These are phyloP conservation scores for Trichoderma brevicompactum DNA, from an alignment of 2,329 filamentous ascomycete species.

Conservation along the genomic window DNA sequence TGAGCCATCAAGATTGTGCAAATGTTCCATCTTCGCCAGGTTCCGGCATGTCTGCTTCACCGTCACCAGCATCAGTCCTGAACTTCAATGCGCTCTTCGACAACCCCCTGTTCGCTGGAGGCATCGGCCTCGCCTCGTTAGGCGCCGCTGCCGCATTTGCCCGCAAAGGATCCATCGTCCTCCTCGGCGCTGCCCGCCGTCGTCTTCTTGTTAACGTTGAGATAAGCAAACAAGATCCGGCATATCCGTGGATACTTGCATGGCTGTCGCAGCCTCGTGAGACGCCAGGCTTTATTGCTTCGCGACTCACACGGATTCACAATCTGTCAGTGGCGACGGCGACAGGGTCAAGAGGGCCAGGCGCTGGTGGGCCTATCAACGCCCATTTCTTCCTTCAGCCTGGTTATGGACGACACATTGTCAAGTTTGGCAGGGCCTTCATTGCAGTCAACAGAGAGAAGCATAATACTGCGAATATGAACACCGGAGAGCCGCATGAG, in stretches of 20 bases:
- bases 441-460: conserved; percentile 87
- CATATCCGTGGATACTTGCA: conserved; percentile 90
- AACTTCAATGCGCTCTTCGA: conserved; percentile 63
- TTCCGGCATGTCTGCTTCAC: conserved; percentile 40
- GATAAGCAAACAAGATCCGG: conserved; percentile 90
- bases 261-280: conserved; percentile 89
- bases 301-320: conserved; percentile 62
- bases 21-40: conserved; percentile 5
- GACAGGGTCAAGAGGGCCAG: conserved; percentile 63
- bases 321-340: conserved; percentile 62
- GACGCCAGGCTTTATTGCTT: conserved; percentile 61
- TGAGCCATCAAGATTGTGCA: not conserved
- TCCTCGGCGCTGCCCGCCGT: conserved; percentile 74
- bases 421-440: conserved; percentile 85
- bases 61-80: conserved; percentile 43
- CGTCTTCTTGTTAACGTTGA: conserved; percentile 94
- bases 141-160: conserved; percentile 81
- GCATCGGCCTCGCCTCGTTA: conserved; percentile 88
- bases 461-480: conserved; percentile 78
- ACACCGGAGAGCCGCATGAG: conserved; percentile 89
- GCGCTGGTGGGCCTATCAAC: conserved; percentile 67
- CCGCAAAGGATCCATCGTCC: conserved; percentile 74
- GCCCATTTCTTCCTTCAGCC: conserved; percentile 89
- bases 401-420: conserved; percentile 84
- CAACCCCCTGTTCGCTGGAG: conserved; percentile 69